Evolutionary conservation across 2,329 filamentous ascomycete genomes (phyloP).

Genomic region (Pseudogymnoascus sp.): DNA sequence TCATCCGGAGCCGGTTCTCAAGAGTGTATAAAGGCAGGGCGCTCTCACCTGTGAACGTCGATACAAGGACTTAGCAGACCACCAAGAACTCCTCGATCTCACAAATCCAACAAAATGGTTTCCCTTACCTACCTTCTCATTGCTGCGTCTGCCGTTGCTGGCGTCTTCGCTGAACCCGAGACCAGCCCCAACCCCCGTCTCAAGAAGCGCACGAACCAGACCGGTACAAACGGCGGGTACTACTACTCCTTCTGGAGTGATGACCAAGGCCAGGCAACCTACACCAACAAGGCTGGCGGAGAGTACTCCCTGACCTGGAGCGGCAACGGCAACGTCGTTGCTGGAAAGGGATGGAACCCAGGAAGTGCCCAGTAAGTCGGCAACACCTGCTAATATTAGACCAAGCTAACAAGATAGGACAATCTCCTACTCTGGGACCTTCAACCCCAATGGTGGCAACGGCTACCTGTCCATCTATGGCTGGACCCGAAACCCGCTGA

Average conservation of each 20-base stretch:
- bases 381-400: neutral
- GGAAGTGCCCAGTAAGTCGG: constrained; percentile 17
- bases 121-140: neutral
- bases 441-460: constrained; percentile 29
- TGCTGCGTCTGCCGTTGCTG: neutral
- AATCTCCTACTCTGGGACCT: constrained; percentile 36
- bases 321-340: constrained; percentile 38
- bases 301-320: constrained; percentile 43
- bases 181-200: constrained; percentile 2
- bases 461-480: constrained; percentile 48
- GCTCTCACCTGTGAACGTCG: neutral
- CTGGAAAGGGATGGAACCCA: constrained; percentile 41
- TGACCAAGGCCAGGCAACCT: constrained; percentile 39
- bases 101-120: neutral
- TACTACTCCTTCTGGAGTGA: constrained; percentile 43
- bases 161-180: neutral
- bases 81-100: neutral
- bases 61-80: neutral
- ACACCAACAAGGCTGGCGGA: constrained; percentile 46
- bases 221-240: neutral
- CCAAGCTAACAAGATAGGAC: constrained; percentile 21
- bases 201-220: constrained; percentile 4
- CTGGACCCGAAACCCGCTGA: constrained; percentile 44
- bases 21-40: neutral
- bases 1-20: neutral